Conservation (phyloP, 2,329 filamentous ascomycete species). For the Sphaerulina musiva region DNA sequence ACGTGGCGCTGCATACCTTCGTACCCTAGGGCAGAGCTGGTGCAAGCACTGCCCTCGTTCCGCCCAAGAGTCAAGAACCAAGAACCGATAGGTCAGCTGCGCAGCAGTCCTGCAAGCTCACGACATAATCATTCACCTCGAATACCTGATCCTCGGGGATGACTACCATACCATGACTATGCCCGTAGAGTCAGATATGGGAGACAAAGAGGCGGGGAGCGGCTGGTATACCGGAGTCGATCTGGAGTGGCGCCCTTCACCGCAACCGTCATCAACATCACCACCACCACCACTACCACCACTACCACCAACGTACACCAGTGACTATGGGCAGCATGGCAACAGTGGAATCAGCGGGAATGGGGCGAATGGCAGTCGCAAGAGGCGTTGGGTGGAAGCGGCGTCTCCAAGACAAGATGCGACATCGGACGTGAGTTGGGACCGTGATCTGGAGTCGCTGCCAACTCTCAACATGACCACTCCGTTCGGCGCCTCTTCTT, state of each 20-base stretch:
- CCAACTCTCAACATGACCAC: conserved; percentile 4
- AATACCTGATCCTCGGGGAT: conserved; percentile 5
- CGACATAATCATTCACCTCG: background rate
- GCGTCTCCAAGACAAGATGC: conserved; percentile 12
- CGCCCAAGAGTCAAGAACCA: too few relatives aligned
- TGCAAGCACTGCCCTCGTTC: background rate
- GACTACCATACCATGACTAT: conserved; percentile 17
- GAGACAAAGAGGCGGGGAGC: conserved; percentile 9
- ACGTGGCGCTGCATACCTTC: background rate
- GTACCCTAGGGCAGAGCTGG: background rate
- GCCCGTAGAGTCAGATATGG: conserved; percentile 12
- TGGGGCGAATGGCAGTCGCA: conserved; percentile 16
- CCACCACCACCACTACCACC: background rate
- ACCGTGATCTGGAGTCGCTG: conserved; percentile 8
- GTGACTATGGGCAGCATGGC: conserved; percentile 1
- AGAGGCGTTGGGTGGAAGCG: conserved; percentile 20
- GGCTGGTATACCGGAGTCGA: conserved; percentile 19
- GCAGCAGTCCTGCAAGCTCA: background rate
- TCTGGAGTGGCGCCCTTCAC: conserved; percentile 21
- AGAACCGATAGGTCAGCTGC: background rate
- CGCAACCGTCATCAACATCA: background rate
- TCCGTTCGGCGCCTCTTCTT: conserved; percentile 11
- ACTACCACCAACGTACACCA: conserved; percentile 5
- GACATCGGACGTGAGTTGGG: conserved; percentile 6
- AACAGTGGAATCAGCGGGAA: background rate